Evolutionary conservation across 2,329 filamentous ascomycete species (phyloP).

Genomic region (Daldinia eschscholtzii): DNA sequence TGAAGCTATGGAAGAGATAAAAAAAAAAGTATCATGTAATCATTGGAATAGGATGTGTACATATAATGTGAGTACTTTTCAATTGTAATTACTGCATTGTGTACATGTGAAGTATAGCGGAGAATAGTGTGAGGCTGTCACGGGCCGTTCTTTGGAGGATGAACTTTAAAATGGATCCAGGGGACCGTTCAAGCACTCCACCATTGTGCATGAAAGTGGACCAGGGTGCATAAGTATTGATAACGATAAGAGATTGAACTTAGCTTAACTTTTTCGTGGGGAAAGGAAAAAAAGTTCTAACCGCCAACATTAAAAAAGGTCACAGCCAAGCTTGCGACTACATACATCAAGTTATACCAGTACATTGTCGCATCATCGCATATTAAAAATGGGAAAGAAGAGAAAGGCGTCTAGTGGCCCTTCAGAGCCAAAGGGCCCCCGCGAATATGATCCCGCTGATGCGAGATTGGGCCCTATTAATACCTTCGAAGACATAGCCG

Average conservation of each 20-base stretch:
- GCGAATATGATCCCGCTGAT: conserved; percentile 67
- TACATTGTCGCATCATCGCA: neutral
- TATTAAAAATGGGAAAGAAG: conserved; percentile 68
- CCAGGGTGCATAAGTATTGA: neutral
- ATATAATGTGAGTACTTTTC: neutral
- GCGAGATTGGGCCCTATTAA: conserved; percentile 71
- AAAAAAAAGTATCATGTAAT: neutral
- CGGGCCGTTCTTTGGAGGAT: neutral
- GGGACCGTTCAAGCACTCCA: neutral
- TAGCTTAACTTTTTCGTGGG: conserved; percentile 18
- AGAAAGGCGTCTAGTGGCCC: conserved; percentile 74
- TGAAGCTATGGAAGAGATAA: conserved; percentile 39
- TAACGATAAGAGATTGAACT: conserved; percentile 29
- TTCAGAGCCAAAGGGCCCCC: conserved; percentile 62
- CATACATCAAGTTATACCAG: neutral
- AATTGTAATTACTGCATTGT: neutral
- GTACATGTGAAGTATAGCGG: neutral
- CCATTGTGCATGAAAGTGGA: neutral
- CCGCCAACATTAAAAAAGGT: conserved; percentile 7
- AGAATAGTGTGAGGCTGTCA: neutral
- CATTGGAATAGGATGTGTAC: conserved; percentile 16
- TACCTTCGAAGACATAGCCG: conserved; percentile 86
- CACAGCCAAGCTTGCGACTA: conserved; percentile 1
- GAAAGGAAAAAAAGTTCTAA: conserved; percentile 39
- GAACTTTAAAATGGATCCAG: neutral